Base-by-base conservation (phyloP, 176 grass and related monocot genomes). In the Pontederia crassipes region DNA sequence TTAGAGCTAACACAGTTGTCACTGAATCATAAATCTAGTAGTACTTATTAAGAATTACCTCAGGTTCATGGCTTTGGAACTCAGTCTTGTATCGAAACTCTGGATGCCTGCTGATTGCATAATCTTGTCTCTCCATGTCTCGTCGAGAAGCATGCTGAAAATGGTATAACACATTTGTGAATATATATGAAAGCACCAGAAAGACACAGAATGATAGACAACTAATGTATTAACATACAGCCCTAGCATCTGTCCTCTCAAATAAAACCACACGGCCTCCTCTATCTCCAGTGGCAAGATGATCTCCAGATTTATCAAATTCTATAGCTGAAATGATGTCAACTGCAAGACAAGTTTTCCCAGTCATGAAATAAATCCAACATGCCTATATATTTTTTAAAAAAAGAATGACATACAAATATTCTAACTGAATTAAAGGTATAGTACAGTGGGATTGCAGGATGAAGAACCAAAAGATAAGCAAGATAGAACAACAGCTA, bases 21-120 rank as follows among this genome's bases (percentile, higher is more conserved):
- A 20, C 50, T 65, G 8, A 12, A 9, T 2, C 4, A 12, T 46
- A 11, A 50, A 63, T 46, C 9, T 50, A 11, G 24, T 49, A 14
- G 6, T 14, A 24, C 3, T 46, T 8, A 12, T 4, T 18, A 57
- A 40, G 3, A 69, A 69, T 11, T 56, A 69, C 66, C 66, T 69
- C 66, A 46, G 66, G 66, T 57, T 69, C 66, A 57, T 69, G 66
- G 53, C 66, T 69, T 45, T 69, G 66, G 56, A 69, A 69, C 53
- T 69, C 66, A 1, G 66, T 69, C 18, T 69, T 57, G 40, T 69
- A 69, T 4, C 53, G 52, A 4, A 69, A 69, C 66, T 69, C 66
- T 24, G 53, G 32, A 57, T 69, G 52, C 53, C 29, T 47, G 50
- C 66, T 69, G 47, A 57, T 20, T 46, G 52, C 52, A 69, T 46